These are phyloP conservation scores for Crithidia brevicula DNA, from an alignment of 208 protist genomes.

Conservation along the genomic window DNA sequence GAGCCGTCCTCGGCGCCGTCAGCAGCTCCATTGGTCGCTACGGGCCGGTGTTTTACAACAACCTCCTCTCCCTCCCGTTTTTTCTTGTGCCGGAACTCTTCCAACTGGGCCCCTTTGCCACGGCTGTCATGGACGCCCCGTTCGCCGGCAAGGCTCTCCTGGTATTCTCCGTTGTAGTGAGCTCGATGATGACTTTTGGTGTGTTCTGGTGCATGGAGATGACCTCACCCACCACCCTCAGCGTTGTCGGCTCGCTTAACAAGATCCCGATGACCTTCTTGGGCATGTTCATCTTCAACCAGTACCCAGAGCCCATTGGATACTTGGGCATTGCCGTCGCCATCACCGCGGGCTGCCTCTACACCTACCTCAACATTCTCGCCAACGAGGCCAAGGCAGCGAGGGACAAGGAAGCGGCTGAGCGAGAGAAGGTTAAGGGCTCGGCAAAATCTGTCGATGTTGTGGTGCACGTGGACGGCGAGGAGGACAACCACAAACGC, in stretches of 20 bases:
- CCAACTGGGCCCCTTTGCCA: conserved; percentile 22
- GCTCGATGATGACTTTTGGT: conserved; percentile 83
- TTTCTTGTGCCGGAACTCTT: conserved; percentile 38
- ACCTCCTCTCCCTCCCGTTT: conserved; percentile 83
- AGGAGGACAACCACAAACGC: conserved; percentile 1
- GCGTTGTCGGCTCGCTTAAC: conserved; percentile 84
- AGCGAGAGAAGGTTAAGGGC: background rate
- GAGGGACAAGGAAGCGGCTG: conserved; percentile 9
- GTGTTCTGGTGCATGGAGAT: conserved; percentile 90
- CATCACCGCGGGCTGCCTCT: conserved; percentile 72
- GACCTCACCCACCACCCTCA: conserved; percentile 92
- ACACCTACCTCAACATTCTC: conserved; percentile 67
- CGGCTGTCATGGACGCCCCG: conserved; percentile 14
- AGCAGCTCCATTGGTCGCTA: conserved; percentile 70
- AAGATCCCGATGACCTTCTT: conserved; percentile 85
- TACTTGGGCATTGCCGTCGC: conserved; percentile 79
- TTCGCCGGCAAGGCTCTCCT: conserved; percentile 37
- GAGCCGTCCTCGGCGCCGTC: conserved; percentile 53
- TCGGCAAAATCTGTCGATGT: background rate
- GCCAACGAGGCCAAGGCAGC: conserved; percentile 32
- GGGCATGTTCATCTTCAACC: conserved; percentile 84
- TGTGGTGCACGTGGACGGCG: conserved; percentile 3
- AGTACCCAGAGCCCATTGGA: conserved; percentile 71
- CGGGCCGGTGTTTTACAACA: conserved; percentile 91
- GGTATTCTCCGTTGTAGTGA: conserved; percentile 53